These are phyloP conservation scores for Fistulinella cinereoalba DNA, from an alignment of 1,284 basidiomycete species.

Conservation along the genomic window DNA sequence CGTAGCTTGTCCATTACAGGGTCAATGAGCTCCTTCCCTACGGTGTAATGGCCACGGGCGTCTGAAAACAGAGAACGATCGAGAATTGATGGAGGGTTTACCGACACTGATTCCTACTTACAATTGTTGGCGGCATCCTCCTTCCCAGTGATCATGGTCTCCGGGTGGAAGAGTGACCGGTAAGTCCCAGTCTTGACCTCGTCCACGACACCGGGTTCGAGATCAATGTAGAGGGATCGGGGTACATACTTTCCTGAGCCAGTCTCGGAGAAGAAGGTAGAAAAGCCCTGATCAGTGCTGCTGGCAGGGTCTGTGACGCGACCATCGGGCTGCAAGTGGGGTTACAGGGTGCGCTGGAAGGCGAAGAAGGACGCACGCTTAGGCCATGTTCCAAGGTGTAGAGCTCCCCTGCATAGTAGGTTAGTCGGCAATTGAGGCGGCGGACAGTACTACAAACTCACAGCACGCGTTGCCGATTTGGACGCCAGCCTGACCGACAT, in stretches of 20 bases:
- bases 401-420: conserved; percentile 52
- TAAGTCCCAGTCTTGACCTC: conserved; percentile 95
- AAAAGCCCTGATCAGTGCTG: conserved; percentile 86
- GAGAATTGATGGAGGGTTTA: conserved; percentile 12
- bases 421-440: conserved; percentile 1
- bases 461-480: conserved; percentile 96
- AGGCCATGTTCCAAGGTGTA: conserved; percentile 98
- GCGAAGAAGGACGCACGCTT: conserved; percentile 53
- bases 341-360: not conserved
- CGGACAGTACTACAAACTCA: conserved; percentile 38
- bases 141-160: conserved; percentile 98
- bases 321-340: conserved; percentile 75
- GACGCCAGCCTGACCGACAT: conserved; percentile 93
- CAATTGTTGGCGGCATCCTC: conserved; percentile 99
- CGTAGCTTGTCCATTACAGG: conserved; percentile 95
- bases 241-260: conserved; percentile 96
- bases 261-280: conserved; percentile 93
- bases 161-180: conserved; percentile 96
- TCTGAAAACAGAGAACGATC: conserved; percentile 49
- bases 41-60: conserved; percentile 97
- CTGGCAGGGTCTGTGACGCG: conserved; percentile 76
- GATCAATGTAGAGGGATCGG: conserved; percentile 94
- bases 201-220: conserved; percentile 95
- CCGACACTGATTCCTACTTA: conserved; percentile 41
- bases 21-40: conserved; percentile 94